phyloP scores from a whole-genome alignment of 352 stramenopile species.

The Globisporangium alternatum region DNA sequence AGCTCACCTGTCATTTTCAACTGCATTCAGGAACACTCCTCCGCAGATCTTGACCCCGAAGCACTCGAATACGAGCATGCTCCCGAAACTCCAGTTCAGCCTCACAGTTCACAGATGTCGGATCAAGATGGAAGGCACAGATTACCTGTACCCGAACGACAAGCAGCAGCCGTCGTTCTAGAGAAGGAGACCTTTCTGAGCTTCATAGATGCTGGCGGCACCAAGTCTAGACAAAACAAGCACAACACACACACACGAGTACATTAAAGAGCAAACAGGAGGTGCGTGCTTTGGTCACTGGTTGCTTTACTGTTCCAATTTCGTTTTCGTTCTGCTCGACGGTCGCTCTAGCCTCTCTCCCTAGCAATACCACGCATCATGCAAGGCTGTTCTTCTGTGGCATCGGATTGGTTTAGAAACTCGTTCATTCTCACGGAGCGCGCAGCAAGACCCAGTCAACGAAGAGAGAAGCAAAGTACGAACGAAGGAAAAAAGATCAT shows the following conservation, averaged over 20 bases:
- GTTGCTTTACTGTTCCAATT: too few relatives aligned
- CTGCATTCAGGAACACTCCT: constrained; percentile 21
- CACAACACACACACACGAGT: not conserved
- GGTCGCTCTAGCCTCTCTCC: too few relatives aligned
- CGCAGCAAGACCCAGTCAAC: not conserved
- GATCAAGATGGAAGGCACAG: constrained; percentile 76
- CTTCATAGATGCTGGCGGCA: not conserved
- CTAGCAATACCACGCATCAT: too few relatives aligned
- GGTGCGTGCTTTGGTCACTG: not conserved
- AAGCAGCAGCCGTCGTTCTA: constrained; percentile 12
- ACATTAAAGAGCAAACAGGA: not conserved
- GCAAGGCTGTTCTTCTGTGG: not conserved
- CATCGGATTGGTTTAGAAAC: constrained; percentile 15
- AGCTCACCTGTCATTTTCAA: constrained; percentile 8
- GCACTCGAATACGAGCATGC: constrained; percentile 47
- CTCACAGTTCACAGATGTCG: constrained; percentile 78
- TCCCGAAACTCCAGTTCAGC: constrained; percentile 76
- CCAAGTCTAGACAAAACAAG: not conserved
- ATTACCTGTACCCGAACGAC: constrained; percentile 53
- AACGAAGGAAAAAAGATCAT: not conserved
- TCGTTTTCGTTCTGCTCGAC: too few relatives aligned
- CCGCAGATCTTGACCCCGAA: constrained; percentile 35
- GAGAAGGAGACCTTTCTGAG: not conserved
- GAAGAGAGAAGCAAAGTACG: not conserved
- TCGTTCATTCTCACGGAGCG: constrained; percentile 12